A percentile compares a stretch with the other conserved stretches of the same genome.
phyloP scores from a whole-genome alignment of 257 asterid species.

The Lycium ferocissimum region DNA sequence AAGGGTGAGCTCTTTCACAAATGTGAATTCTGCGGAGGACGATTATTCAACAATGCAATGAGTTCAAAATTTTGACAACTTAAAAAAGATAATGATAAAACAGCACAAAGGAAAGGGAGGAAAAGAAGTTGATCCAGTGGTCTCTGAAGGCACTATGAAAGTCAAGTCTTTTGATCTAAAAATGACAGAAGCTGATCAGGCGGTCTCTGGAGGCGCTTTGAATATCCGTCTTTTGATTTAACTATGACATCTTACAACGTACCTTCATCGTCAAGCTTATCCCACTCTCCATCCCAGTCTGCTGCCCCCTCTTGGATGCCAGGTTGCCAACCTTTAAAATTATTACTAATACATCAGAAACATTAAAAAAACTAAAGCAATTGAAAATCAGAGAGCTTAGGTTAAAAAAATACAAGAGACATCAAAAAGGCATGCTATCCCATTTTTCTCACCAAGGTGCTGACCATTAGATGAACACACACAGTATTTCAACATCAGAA shows the following conservation, averaged over 20 bases:
- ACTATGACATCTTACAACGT: conserved; percentile 29
- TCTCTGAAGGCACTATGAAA: neutral
- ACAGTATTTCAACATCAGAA: neutral
- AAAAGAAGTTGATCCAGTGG: neutral
- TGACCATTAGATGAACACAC: neutral
- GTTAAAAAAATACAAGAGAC: conserved; percentile 7
- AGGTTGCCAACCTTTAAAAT: conserved; percentile 88
- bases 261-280: conserved; percentile 96
- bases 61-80: neutral
- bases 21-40: conserved; percentile 65
- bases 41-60: conserved; percentile 24
- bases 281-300: conserved; percentile 99
- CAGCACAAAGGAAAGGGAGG: neutral
- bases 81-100: neutral
- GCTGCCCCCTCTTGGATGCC: conserved; percentile 92
- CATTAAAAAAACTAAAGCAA: conserved; percentile 9
- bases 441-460: neutral
- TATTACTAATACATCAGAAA: conserved; percentile 26
- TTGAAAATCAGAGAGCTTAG: neutral
- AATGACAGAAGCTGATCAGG: conserved; percentile 18
- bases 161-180: conserved; percentile 6
- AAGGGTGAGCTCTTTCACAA: conserved; percentile 87
- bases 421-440: conserved; percentile 16
- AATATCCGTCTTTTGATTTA: neutral
- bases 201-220: conserved; percentile 19